phyloP scores from a whole-genome alignment of 192 early-diverging fungal species.

The Coemansia sp. region DNA sequence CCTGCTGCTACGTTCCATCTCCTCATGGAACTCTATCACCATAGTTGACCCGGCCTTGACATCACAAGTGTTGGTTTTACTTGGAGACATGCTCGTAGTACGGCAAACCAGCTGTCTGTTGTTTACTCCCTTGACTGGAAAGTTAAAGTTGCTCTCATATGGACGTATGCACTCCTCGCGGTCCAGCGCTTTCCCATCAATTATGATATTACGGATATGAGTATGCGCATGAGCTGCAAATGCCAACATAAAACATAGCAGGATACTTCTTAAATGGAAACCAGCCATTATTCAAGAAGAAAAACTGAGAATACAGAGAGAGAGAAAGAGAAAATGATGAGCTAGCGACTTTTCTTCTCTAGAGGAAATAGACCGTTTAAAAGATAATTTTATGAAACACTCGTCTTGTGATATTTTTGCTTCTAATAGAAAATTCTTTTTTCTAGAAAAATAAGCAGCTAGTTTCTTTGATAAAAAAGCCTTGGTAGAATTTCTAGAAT shows the following conservation, averaged over 20 bases:
- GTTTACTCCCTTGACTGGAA: constrained; percentile 19
- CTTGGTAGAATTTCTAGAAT: too few relatives aligned
- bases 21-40: constrained; percentile 20
- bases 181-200: constrained; percentile 13
- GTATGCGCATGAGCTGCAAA: constrained; percentile 17
- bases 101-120: constrained; percentile 22
- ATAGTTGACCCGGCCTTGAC: constrained; percentile 23
- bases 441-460: neutral
- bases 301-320: constrained; percentile 1
- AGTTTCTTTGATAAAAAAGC: too few relatives aligned
- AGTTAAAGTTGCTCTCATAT: constrained; percentile 16
- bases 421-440: neutral
- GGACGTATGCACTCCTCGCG: constrained; percentile 30
- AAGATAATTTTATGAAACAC: too few relatives aligned
- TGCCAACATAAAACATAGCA: neutral
- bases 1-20: neutral
- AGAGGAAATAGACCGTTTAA: too few relatives aligned
- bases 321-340: too few relatives aligned
- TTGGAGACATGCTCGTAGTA: constrained; percentile 9
- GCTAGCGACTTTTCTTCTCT: too few relatives aligned
- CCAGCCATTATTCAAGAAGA: constrained; percentile 1
- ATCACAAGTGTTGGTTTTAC: constrained; percentile 5
- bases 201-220: constrained; percentile 12
- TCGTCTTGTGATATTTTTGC: too few relatives aligned
- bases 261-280: neutral